Conservation (phyloP, 139 green algal genomes). For the Closterium sp. region DNA sequence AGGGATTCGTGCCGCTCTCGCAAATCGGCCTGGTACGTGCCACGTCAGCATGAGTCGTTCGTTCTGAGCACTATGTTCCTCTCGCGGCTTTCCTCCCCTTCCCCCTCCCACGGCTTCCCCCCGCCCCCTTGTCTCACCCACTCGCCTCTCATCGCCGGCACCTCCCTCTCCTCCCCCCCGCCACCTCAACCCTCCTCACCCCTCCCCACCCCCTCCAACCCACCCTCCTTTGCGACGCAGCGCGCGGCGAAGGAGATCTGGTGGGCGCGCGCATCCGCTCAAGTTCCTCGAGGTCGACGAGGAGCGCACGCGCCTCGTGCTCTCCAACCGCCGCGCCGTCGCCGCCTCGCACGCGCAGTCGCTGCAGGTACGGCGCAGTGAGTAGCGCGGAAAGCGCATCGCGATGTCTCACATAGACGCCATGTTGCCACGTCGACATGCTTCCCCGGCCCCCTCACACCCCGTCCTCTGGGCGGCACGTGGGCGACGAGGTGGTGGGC, state of each 20-base stretch:
- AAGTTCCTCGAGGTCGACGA: constrained; percentile 97
- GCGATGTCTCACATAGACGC: too few species aligned
- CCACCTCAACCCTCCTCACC: too few species aligned
- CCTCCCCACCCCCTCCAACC: background rate
- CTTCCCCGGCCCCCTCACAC: too few species aligned
- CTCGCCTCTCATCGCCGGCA: background rate
- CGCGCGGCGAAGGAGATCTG: constrained; percentile 50
- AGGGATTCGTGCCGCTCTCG: constrained; percentile 79
- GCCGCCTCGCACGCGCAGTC: constrained; percentile 49
- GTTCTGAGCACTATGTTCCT: background rate
- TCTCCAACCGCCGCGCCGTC: constrained; percentile 68
- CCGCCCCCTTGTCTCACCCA: background rate
- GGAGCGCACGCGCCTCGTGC: constrained; percentile 80
- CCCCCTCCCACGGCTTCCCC: background rate
- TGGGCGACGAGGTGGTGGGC: too few species aligned
- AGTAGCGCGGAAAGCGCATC: too few species aligned
- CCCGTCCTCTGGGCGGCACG: too few species aligned
- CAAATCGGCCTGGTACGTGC: constrained; percentile 61
- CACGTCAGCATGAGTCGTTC: too few species aligned
- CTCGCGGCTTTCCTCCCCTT: background rate
- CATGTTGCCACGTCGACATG: too few species aligned
- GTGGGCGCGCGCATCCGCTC: constrained; percentile 75
- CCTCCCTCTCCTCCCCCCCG: background rate
- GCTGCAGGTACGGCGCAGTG: constrained; percentile 11
- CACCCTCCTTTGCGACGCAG: background rate